These are phyloP conservation scores for Penicillium salamii DNA, from an alignment of 495 filamentous ascomycete genomes.

Conservation along the genomic window DNA sequence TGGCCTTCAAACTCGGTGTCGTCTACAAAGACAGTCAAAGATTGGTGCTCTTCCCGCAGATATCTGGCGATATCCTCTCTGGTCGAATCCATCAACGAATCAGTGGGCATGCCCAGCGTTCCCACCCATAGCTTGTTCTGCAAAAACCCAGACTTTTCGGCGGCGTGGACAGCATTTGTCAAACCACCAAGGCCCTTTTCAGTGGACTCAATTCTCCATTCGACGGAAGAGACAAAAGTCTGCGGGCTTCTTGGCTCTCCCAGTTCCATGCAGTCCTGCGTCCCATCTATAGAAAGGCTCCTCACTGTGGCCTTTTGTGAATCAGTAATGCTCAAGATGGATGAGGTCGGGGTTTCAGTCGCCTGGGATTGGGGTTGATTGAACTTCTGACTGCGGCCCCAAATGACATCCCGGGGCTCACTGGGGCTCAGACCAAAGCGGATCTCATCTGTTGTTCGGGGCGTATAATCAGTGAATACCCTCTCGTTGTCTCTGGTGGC, in stretches of 20 bases:
- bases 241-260: slow-evolving; percentile 41
- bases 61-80: slow-evolving; percentile 73
- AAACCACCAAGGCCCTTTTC: slow-evolving; percentile 87
- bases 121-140: slow-evolving; percentile 77
- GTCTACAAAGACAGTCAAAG: slow-evolving; percentile 72
- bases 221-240: slow-evolving; percentile 54
- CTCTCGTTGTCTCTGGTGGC: slow-evolving; percentile 56
- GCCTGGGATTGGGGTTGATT: slow-evolving; percentile 74
- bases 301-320: slow-evolving; percentile 20
- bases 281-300: slow-evolving; percentile 8
- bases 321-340: slow-evolving; percentile 58
- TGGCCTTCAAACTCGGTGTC: slow-evolving; percentile 86
- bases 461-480: slow-evolving; percentile 54
- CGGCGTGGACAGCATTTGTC: slow-evolving; percentile 75
- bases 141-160: slow-evolving; percentile 54
- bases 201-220: slow-evolving; percentile 75
- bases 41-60: slow-evolving; percentile 72
- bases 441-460: slow-evolving; percentile 28
- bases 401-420: slow-evolving; percentile 61
- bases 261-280: neutral
- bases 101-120: slow-evolving; percentile 84
- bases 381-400: slow-evolving; percentile 59
- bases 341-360: slow-evolving; percentile 61
- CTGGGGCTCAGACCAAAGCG: slow-evolving; percentile 42
- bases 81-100: slow-evolving; percentile 64